A percentile compares a stretch with the other conserved stretches of the same genome.
Conservation (phyloP, 176 grass and related monocot genomes). For the Poa annua region DNA sequence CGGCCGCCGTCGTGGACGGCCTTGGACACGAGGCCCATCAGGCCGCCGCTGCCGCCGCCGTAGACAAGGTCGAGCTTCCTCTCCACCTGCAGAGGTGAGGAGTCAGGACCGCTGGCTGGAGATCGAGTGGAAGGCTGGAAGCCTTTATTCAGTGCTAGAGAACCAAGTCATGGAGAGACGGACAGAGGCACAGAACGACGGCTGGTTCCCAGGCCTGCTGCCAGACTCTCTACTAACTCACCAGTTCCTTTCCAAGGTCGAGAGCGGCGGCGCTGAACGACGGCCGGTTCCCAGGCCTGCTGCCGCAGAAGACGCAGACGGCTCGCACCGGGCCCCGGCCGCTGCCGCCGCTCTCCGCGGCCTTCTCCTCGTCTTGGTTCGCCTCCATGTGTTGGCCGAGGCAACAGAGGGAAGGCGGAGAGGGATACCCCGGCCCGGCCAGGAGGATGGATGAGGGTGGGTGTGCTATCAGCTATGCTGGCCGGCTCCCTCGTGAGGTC, state of each 20-base stretch:
- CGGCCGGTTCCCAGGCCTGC: constrained; percentile 65
- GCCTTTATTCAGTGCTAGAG: neutral
- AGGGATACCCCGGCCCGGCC: neutral
- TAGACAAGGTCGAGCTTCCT: constrained; percentile 86
- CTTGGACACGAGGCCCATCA: constrained; percentile 90
- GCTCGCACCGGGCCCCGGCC: constrained; percentile 42
- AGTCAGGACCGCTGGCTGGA: neutral
- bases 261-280: constrained; percentile 82
- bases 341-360: constrained; percentile 7
- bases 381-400: constrained; percentile 50
- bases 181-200: too few relatives aligned
- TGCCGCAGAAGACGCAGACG: constrained; percentile 94
- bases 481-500: neutral
- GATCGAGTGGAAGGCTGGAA: neutral
- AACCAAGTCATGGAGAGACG: neutral
- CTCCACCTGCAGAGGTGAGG: constrained; percentile 56
- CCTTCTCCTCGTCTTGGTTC: constrained; percentile 40
- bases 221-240: constrained; percentile 20
- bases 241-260: constrained; percentile 79
- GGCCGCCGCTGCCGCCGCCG: constrained; percentile 88
- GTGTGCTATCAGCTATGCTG: neutral
- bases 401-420: neutral
- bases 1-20: constrained; percentile 83
- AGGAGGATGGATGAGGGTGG: neutral
- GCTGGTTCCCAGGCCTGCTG: neutral